Conservation (phyloP, 306 rosid species). For the Pueraria montana region DNA sequence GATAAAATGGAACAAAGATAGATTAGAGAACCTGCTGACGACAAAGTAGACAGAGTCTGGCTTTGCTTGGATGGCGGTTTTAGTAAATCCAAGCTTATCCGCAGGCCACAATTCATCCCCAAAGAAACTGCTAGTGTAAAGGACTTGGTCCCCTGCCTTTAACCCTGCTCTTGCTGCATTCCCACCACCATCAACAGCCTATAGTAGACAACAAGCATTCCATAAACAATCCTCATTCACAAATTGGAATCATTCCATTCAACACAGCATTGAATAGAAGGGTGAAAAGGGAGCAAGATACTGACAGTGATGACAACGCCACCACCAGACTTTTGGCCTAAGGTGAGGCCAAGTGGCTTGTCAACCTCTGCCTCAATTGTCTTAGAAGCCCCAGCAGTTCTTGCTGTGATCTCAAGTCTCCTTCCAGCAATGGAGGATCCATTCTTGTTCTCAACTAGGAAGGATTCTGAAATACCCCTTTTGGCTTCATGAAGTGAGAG, state of each 20-base stretch:
- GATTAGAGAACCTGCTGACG: slow-evolving; percentile 77
- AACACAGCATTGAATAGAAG: not conserved
- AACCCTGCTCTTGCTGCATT: slow-evolving; percentile 97
- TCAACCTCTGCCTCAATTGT: slow-evolving; percentile 90
- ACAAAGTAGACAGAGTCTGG: slow-evolving; percentile 97
- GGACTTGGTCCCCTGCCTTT: slow-evolving; percentile 89
- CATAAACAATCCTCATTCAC: slow-evolving; percentile 43
- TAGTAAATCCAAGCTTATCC: slow-evolving; percentile 96
- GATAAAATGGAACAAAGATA: not conserved
- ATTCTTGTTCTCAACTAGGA: slow-evolving; percentile 46
- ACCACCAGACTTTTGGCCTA: slow-evolving; percentile 91
- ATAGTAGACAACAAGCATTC: slow-evolving; percentile 16
- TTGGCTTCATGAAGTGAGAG: slow-evolving; percentile 78
- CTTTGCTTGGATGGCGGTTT: slow-evolving; percentile 96
- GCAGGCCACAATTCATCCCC: slow-evolving; percentile 99
- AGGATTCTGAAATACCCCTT: slow-evolving; percentile 58
- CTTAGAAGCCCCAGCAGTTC: slow-evolving; percentile 91
- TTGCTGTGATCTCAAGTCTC: slow-evolving; percentile 69
- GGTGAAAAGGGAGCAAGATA: slow-evolving; percentile 11
- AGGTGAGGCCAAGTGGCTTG: slow-evolving; percentile 96
- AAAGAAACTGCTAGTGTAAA: slow-evolving; percentile 97
- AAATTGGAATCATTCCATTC: slow-evolving; percentile 15
- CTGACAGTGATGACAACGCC: slow-evolving; percentile 86
- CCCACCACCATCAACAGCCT: slow-evolving; percentile 97
- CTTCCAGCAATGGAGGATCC: slow-evolving; percentile 51